Base-by-base conservation (phyloP, 176 grass and related monocot species). In the Olyra latifolia region DNA sequence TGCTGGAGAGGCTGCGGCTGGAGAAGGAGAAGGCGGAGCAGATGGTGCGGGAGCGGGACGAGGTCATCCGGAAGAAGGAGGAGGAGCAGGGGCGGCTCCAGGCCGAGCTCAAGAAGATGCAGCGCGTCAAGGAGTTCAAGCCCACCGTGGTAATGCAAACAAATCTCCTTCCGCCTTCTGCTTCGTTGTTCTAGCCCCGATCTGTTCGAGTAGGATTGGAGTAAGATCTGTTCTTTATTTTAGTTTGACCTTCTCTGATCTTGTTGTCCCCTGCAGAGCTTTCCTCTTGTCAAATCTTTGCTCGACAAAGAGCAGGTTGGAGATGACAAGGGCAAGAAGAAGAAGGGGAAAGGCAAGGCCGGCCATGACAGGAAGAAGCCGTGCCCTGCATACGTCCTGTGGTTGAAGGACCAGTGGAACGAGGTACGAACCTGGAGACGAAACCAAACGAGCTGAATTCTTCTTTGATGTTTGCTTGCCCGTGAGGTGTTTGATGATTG, bases 121-220 rank as follows among this genome's bases (percentile, higher is more conserved):
- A 98, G 77, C 89, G 87, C 58, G 40, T 70, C 49, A 98, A 98
- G 86, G 92, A 89, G 86, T 98, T 98, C 88, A 95, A 95, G 60
- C 96, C 96, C 69, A 95, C 92, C 56, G 76, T 98, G 96, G 96
- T 98, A 86, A 86, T 23, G 45, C 32, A 56, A 20, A 2, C 24
- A 25, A 16, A 66, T 49, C 7, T 29, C 55, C 2, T 1, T 13
- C 56, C n/a, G 11, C 5, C 44, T 8, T 48, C 27, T 19, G 35
- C 61, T 53, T 72, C 8, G 2, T n/a, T 45, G 0, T 6, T 2
- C 8, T 74, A 32, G 16, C 56, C 54, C 4, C 5, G 23, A 14
- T 59, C 4, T 59, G 55, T 8, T 11, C 23, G 4, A 0, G 11
- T 49, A 30, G 4, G 45, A n/a, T 20, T 45, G 24, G 0, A 16